Evolutionary conservation across 2,329 filamentous ascomycete genomes (phyloP), one percentile per base, ranked within the genome.

Genomic region (Hypoxylon rubiginosum): DNA sequence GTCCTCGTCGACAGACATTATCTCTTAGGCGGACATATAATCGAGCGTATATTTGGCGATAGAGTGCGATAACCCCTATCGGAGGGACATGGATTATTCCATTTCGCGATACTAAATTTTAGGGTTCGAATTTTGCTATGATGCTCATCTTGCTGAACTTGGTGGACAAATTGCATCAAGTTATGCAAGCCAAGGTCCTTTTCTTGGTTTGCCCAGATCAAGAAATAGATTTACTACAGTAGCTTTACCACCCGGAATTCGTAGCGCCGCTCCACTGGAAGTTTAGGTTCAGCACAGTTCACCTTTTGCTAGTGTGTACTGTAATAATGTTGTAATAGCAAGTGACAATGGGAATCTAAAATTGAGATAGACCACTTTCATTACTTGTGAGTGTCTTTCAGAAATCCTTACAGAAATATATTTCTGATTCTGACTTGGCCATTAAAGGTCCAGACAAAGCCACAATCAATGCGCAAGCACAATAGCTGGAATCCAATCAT

Each of bases 191-290:
- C 41, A 61, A n/a, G 34, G 34, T 39, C 6, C 39, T 19, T 43
- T 56, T 58, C 58, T 58, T 51, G 43, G 57, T 58, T 57, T 28
- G 58, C 39, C 39, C 39, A 21, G 30, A 53, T 43, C 24, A 49
- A 56, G 53, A 65, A 60, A 53, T 21, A 13, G 34, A n/a, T 15
- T 13, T 39, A 39, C 34, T 39, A 34, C 60, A 36, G 26, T 59
- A 60, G 36, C 54, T 57, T n/a, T 30, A 36, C 2, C 11, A 50
- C 34, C 19, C 24, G 24, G 9, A 17, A 24, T 32, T 62, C 32
- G 52, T 66, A 41, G 59, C 36, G 66, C 48, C 57, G 51, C 54
- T 55, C 66, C 66, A 58, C 66, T 13, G 41, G 48, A 8, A 48
- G 24, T 32, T 48, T 19, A 63, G 51, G 26, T 17, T 30, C 48